A percentile compares a stretch with the other conserved stretches of the same genome.
Conservation (phyloP, 1,284 basidiomycete genomes). For the Microbotryomycetes sp. region DNA sequence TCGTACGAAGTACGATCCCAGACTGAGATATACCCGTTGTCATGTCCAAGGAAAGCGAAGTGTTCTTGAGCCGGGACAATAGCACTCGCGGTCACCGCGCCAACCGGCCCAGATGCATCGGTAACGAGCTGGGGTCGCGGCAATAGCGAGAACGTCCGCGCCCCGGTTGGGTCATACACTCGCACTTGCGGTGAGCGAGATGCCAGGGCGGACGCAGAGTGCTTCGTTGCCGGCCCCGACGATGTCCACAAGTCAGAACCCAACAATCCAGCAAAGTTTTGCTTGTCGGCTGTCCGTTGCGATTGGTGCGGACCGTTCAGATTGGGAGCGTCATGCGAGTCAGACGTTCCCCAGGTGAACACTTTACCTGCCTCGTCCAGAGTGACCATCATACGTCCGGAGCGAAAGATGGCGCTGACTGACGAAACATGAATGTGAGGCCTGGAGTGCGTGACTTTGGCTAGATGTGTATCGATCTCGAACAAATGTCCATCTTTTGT, state of each 20-base stretch:
- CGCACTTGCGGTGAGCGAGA: conserved; percentile 60
- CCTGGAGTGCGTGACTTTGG: conserved; percentile 53
- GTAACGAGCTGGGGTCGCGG: conserved; percentile 29
- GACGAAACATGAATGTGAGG: conserved; percentile 57
- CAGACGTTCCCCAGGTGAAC: conserved; percentile 50
- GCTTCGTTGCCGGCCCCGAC: conserved; percentile 44
- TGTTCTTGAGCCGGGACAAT: conserved; percentile 61
- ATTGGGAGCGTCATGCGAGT: conserved; percentile 43
- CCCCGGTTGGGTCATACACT: conserved; percentile 62
- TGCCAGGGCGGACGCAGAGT: conserved; percentile 42
- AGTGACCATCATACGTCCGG: conserved; percentile 60
- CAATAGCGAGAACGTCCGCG: conserved; percentile 32
- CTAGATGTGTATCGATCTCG: conserved; percentile 65
- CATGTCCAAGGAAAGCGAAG: conserved; percentile 80
- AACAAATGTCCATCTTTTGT: conserved; percentile 79
- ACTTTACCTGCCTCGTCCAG: conserved; percentile 77
- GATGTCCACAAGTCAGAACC: conserved; percentile 70
- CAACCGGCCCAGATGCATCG: conserved; percentile 44
- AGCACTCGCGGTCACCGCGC: conserved; percentile 72
- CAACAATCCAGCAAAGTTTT: conserved; percentile 66
- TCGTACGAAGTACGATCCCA: conserved; percentile 50
- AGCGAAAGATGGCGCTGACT: conserved; percentile 63
- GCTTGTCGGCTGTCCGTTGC: conserved; percentile 67
- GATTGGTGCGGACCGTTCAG: conserved; percentile 49
- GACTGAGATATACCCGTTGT: conserved; percentile 76